phyloP scores from a whole-genome alignment of 768 basidiomycete genomes.

The Mycena epipterygia region DNA sequence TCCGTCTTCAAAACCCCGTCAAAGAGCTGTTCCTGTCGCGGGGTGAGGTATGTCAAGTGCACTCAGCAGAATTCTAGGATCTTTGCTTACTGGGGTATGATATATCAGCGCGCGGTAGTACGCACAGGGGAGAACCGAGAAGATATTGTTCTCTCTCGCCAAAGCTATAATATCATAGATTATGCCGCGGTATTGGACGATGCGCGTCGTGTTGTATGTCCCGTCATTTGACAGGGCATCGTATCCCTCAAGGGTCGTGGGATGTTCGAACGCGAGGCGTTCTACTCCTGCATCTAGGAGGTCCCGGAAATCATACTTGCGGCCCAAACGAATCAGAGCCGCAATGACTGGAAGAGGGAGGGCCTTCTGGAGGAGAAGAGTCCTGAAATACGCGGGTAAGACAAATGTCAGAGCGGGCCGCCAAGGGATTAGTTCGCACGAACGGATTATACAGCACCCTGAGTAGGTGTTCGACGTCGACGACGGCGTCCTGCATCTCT shows the following conservation, averaged over 20 bases:
- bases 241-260: slow-evolving; percentile 1
- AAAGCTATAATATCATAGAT: background rate
- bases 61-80: background rate
- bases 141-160: slow-evolving; percentile 10
- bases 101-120: slow-evolving; percentile 1
- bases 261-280: background rate
- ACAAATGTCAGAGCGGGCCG: background rate
- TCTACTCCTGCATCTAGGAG: slow-evolving; percentile 1
- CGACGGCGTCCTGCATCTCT: background rate
- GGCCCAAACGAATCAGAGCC: slow-evolving; percentile 12
- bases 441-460: slow-evolving; percentile 15
- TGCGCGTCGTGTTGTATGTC: background rate
- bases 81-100: background rate
- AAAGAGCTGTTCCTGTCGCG: background rate
- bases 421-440: background rate
- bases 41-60: no score
- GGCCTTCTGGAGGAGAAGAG: background rate
- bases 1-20: background rate
- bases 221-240: background rate
- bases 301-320: slow-evolving; percentile 17
- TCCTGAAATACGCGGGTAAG: background rate
- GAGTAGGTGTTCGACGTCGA: slow-evolving; percentile 1
- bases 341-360: background rate
- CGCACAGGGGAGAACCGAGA: slow-evolving; percentile 10
- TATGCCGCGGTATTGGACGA: background rate